phyloP scores from a whole-genome alignment of 768 basidiomycete genomes.

The Naganishia antarctica region DNA sequence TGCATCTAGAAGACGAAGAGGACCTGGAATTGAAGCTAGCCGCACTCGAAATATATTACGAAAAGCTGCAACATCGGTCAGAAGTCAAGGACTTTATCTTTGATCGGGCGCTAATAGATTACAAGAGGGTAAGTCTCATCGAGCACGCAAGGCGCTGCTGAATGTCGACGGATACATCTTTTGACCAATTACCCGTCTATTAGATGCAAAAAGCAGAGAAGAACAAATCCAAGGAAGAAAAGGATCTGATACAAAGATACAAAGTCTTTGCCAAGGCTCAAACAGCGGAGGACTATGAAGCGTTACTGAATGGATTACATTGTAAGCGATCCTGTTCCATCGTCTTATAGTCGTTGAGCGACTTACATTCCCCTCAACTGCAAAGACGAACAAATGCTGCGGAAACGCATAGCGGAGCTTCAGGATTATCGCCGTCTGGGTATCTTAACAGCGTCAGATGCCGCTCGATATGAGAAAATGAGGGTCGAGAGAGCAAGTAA shows the following conservation, averaged over 20 bases:
- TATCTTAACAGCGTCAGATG: constrained; percentile 74
- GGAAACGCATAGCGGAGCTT: constrained; percentile 82
- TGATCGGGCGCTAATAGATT: constrained; percentile 82
- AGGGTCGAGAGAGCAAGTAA: constrained; percentile 67
- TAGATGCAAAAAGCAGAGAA: constrained; percentile 89
- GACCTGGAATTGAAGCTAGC: constrained; percentile 84
- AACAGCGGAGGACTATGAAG: constrained; percentile 85
- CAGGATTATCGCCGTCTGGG: constrained; percentile 86
- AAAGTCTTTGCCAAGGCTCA: constrained; percentile 87
- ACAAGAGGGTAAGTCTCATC: constrained; percentile 70
- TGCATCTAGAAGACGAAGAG: constrained; percentile 69
- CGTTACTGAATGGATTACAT: constrained; percentile 77
- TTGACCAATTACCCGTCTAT: constrained; percentile 5
- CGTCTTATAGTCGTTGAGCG: neutral
- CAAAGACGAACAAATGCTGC: constrained; percentile 84
- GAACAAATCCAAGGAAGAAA: constrained; percentile 83
- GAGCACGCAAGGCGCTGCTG: neutral
- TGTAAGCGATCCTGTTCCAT: constrained; percentile 57
- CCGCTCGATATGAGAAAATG: constrained; percentile 80
- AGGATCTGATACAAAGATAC: constrained; percentile 79
- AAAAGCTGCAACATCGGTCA: constrained; percentile 75
- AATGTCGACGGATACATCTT: neutral
- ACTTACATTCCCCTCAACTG: too few species aligned
- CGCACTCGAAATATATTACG: constrained; percentile 82
- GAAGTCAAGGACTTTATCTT: constrained; percentile 86